Conservation (phyloP, 2,329 filamentous ascomycete species). For the Arachnopeziza araneosa region DNA sequence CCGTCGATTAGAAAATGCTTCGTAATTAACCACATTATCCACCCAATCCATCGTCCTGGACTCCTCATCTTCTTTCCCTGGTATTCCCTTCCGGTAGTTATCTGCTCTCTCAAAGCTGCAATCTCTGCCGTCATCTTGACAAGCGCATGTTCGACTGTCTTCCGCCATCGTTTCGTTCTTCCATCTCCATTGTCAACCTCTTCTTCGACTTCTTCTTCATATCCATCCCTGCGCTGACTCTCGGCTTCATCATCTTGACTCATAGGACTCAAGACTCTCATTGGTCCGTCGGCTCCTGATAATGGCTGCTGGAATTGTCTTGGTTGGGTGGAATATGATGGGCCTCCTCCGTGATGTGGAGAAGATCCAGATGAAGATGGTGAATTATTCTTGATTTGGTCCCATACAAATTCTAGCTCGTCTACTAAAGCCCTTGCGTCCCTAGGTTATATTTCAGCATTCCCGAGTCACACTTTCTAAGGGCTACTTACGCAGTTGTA, state of each 20-base stretch:
- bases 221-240: constrained; percentile 39
- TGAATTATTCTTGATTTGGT: constrained; percentile 87
- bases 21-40: constrained; percentile 61
- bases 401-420: constrained; percentile 99
- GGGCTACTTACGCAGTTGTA: constrained; percentile 59
- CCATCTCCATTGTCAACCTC: constrained; percentile 36
- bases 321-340: constrained; percentile 28
- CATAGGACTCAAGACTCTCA: constrained; percentile 77
- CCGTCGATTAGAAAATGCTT: constrained; percentile 73
- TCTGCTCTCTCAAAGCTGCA: constrained; percentile 85
- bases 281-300: constrained; percentile 47
- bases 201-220: constrained; percentile 37
- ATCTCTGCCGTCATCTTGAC: constrained; percentile 90
- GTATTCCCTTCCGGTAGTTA: constrained; percentile 70
- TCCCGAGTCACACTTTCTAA: neutral
- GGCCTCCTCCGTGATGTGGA: constrained; percentile 37
- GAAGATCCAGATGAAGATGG: constrained; percentile 57
- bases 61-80: constrained; percentile 59
- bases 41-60: constrained; percentile 63
- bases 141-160: constrained; percentile 76
- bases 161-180: constrained; percentile 62
- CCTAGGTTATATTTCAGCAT: constrained; percentile 33
- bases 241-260: constrained; percentile 73
- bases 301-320: constrained; percentile 41
- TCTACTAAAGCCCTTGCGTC: constrained; percentile 83